phyloP scores from a whole-genome alignment of 257 asterid species.

The Fraxinus americana region DNA sequence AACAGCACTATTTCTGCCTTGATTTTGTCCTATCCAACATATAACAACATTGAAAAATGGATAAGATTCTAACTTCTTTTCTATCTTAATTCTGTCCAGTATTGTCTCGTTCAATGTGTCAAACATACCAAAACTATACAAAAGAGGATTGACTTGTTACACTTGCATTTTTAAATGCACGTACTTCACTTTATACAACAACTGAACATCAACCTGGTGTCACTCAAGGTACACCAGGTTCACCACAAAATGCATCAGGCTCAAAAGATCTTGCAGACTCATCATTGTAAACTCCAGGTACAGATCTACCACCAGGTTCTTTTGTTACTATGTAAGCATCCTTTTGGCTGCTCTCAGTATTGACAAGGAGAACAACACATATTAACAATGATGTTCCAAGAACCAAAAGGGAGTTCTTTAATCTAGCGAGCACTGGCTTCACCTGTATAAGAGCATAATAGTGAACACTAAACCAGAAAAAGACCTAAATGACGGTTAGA shows the following conservation, averaged over 20 bases:
- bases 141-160: background rate
- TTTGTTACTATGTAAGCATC: conserved; percentile 24
- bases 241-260: conserved; percentile 88
- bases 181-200: background rate
- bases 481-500: background rate
- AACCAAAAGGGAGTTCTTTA: conserved; percentile 74
- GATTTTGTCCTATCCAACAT: background rate
- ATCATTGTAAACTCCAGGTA: conserved; percentile 79
- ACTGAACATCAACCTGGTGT: background rate
- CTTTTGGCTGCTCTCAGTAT: conserved; percentile 41
- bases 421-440: conserved; percentile 73
- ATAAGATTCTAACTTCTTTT: background rate
- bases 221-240: conserved; percentile 36
- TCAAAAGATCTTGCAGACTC: conserved; percentile 85
- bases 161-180: background rate
- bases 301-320: conserved; percentile 60
- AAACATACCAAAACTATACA: background rate
- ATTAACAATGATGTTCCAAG: conserved; percentile 68
- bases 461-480: background rate
- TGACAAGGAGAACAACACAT: conserved; percentile 47
- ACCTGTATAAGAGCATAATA: conserved; percentile 47
- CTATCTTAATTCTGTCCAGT: background rate
- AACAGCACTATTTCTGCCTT: background rate
- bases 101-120: background rate
- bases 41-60: background rate